phyloP scores from a whole-genome alignment of 805 yeast species.

The Pichia insulana region DNA sequence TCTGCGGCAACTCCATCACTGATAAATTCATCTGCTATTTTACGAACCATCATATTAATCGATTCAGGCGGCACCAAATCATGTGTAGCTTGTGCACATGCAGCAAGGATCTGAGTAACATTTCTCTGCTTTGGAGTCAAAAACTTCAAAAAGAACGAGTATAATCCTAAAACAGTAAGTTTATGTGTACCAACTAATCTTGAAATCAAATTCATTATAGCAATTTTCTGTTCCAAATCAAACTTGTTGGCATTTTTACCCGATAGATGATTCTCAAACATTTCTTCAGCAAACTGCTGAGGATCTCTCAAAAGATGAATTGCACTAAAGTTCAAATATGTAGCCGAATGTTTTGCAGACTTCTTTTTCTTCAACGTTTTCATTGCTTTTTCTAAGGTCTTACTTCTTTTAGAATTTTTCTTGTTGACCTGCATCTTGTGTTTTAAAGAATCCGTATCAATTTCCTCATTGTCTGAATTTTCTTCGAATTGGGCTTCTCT shows the following conservation, averaged over 20 bases:
- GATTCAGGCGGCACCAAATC: conserved; percentile 96
- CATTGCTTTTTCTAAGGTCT: conserved; percentile 68
- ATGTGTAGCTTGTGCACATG: conserved; percentile 93
- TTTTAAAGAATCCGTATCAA: conserved; percentile 63
- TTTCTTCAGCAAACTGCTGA: conserved; percentile 89
- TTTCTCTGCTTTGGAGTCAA: conserved; percentile 90
- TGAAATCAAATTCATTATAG: conserved; percentile 79
- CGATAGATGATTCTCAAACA: conserved; percentile 64
- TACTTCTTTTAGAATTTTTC: conserved; percentile 70
- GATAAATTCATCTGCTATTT: conserved; percentile 94
- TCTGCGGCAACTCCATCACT: conserved; percentile 97
- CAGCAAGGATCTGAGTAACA: conserved; percentile 95
- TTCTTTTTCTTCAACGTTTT: conserved; percentile 60
- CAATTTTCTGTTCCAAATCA: conserved; percentile 80
- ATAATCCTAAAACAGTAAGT: conserved; percentile 79
- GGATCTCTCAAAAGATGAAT: conserved; percentile 93
- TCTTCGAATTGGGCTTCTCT: conserved; percentile 79
- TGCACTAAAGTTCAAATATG: conserved; percentile 86
- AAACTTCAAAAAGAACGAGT: conserved; percentile 81
- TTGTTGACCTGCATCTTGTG: conserved; percentile 82
- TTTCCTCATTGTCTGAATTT: conserved; percentile 51
- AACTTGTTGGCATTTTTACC: conserved; percentile 63
- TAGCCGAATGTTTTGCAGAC: conserved; percentile 45
- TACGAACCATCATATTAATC: conserved; percentile 69
- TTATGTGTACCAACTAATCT: conserved; percentile 92